Evolutionary conservation across 768 basidiomycete genomes (phyloP).

Genomic region (Cystofilobasidium capitatum): DNA sequence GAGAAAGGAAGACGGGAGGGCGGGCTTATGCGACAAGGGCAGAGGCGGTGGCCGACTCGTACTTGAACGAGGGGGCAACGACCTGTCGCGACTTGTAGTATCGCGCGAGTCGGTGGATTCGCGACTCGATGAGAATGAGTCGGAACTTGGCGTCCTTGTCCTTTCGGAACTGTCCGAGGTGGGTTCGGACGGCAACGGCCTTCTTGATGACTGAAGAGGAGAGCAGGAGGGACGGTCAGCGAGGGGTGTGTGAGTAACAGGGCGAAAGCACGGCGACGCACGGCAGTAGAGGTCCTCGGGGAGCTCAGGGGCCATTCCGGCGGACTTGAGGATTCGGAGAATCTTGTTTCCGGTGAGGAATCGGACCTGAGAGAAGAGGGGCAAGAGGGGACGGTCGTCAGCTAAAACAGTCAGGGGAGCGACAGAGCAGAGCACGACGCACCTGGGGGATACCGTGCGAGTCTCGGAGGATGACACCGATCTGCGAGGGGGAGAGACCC

Average conservation of each 20-base stretch:
- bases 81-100: slow-evolving; percentile 91
- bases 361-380: slow-evolving; percentile 83
- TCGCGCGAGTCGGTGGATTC: slow-evolving; percentile 93
- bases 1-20: no score
- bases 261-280: slow-evolving; percentile 1
- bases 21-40: slow-evolving; percentile 9
- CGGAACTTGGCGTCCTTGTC: slow-evolving; percentile 90
- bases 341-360: slow-evolving; percentile 99
- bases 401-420: background rate
- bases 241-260: background rate
- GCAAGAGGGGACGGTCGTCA: slow-evolving; percentile 44
- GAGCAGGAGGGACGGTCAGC: slow-evolving; percentile 1
- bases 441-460: slow-evolving; percentile 77
- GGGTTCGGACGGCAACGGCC: slow-evolving; percentile 97
- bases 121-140: slow-evolving; percentile 96
- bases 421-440: background rate
- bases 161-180: slow-evolving; percentile 93
- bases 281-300: slow-evolving; percentile 98
- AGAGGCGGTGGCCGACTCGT: slow-evolving; percentile 89
- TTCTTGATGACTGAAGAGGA: slow-evolving; percentile 69
- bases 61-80: slow-evolving; percentile 96
- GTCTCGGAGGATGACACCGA: slow-evolving; percentile 95
- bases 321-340: slow-evolving; percentile 88
- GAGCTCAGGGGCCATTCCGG: slow-evolving; percentile 93
- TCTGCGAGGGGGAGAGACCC: slow-evolving; percentile 94